Evolutionary conservation across 306 rosid genomes (phyloP).

Genomic region (Coriaria nepalensis): DNA sequence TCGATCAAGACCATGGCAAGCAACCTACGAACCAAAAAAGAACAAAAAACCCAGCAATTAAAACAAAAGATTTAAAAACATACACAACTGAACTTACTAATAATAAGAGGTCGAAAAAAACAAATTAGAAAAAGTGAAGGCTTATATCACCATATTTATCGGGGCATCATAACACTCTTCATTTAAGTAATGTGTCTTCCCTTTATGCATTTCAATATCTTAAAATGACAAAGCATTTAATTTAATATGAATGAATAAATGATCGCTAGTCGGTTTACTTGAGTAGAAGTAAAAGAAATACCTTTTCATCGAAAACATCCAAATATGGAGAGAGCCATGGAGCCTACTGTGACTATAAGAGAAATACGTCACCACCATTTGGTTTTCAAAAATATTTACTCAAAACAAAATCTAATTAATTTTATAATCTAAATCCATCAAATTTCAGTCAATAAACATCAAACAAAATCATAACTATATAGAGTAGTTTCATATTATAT

Average conservation of each 20-base stretch:
- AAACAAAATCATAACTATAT: no score
- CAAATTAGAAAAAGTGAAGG: background rate
- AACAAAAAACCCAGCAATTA: background rate
- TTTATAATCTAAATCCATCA: no score
- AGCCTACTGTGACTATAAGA: slow-evolving; percentile 91
- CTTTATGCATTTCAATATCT: slow-evolving; percentile 75
- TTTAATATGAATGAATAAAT: background rate
- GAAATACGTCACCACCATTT: no score
- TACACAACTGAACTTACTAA: background rate
- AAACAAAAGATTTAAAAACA: background rate
- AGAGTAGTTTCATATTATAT: no score
- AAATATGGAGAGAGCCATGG: slow-evolving; percentile 95
- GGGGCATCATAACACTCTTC: slow-evolving; percentile 88
- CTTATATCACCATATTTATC: slow-evolving; percentile 55
- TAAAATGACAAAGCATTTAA: slow-evolving; percentile 23
- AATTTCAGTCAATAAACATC: no score
- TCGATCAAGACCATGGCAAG: slow-evolving; percentile 95
- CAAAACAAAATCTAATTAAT: no score
- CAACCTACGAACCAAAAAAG: slow-evolving; percentile 43
- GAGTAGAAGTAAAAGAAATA: slow-evolving; percentile 4
- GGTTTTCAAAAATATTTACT: no score
- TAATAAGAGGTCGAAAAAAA: background rate
- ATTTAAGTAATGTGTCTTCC: slow-evolving; percentile 79
- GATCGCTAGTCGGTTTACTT: background rate
- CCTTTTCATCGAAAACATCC: slow-evolving; percentile 97